phyloP scores from a whole-genome alignment of 1,284 basidiomycete species.

The Filobasidium uniguttulatum region DNA sequence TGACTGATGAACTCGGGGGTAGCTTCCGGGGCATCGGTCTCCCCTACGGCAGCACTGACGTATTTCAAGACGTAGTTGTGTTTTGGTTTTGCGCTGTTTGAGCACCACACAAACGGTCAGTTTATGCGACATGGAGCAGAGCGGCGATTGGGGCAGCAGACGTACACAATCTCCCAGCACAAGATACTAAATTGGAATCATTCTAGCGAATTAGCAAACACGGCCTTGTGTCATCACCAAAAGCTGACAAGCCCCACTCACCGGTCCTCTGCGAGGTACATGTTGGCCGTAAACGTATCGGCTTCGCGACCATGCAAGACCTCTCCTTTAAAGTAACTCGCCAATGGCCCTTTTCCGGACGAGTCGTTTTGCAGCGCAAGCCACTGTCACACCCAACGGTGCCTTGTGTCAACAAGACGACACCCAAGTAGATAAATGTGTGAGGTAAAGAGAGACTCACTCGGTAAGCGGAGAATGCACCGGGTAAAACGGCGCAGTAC shows the following conservation, averaged over 20 bases:
- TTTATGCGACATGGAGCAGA: not conserved
- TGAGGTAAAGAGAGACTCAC: conserved; percentile 31
- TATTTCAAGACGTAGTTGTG: conserved; percentile 88
- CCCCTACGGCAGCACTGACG: conserved; percentile 86
- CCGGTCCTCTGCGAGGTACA: conserved; percentile 62
- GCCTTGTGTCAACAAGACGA: not conserved
- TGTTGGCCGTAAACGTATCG: conserved; percentile 77
- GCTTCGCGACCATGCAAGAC: conserved; percentile 77
- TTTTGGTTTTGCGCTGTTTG: conserved; percentile 61
- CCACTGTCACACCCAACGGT: conserved; percentile 27
- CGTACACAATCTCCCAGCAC: conserved; percentile 79
- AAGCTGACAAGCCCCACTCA: not conserved
- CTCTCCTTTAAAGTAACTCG: conserved; percentile 96
- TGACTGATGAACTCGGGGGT: conserved; percentile 93
- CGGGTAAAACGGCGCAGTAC: conserved; percentile 65
- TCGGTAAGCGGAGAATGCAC: conserved; percentile 81
- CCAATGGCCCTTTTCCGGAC: conserved; percentile 71
- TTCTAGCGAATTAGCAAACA: no score
- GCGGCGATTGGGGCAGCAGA: not conserved
- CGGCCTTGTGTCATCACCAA: not conserved
- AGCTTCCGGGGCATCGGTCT: conserved; percentile 91
- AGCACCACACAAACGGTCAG: conserved; percentile 5
- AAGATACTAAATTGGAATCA: conserved; percentile 48
- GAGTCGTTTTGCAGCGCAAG: conserved; percentile 60
- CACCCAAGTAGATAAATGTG: conserved; percentile 21